A percentile compares a stretch with the other conserved stretches of the same genome.
These are phyloP conservation scores for Chaetomidium leptoderma DNA, from an alignment of 495 filamentous ascomycete species.

Conservation along the genomic window DNA sequence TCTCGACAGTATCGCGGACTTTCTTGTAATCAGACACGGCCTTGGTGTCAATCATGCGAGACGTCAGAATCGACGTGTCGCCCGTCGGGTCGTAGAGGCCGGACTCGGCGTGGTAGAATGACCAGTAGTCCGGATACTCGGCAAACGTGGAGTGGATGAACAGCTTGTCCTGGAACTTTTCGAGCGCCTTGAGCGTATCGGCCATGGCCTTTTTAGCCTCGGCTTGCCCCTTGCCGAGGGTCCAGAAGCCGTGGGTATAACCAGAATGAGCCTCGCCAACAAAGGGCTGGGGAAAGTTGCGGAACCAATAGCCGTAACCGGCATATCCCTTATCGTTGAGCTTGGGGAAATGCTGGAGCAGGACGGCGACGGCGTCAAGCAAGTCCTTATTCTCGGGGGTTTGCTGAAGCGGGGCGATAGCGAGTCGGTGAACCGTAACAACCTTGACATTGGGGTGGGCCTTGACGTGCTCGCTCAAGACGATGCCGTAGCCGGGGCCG, in stretches of 20 bases:
- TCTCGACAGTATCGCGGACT: conserved; percentile 9
- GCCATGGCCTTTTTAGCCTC: conserved; percentile 7
- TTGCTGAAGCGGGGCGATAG: conserved; percentile 24
- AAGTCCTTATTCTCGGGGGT: conserved; percentile 18
- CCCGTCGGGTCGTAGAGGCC: conserved; percentile 10
- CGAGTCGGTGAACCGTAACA: conserved; percentile 38
- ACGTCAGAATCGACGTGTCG: conserved; percentile 1
- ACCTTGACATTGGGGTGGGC: conserved; percentile 34
- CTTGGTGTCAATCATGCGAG: conserved; percentile 6
- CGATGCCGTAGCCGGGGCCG: conserved; percentile 40
- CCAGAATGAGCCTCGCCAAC: conserved; percentile 5
- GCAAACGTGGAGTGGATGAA: background rate
- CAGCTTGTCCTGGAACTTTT: conserved; percentile 8
- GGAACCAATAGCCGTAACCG: conserved; percentile 15
- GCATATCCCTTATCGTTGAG: conserved; percentile 4
- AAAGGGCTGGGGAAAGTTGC: background rate
- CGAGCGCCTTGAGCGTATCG: background rate
- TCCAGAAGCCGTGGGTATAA: conserved; percentile 13
- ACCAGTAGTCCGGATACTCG: conserved; percentile 18
- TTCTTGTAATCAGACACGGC: conserved; percentile 6
- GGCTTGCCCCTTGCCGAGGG: background rate
- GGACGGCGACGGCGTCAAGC: conserved; percentile 12
- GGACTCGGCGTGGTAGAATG: conserved; percentile 15
- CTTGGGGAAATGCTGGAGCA: conserved; percentile 2
- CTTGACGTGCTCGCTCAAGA: conserved; percentile 42